These are phyloP conservation scores for Tuber aestivum DNA, from an alignment of 495 filamentous ascomycete species.

Conservation along the genomic window DNA sequence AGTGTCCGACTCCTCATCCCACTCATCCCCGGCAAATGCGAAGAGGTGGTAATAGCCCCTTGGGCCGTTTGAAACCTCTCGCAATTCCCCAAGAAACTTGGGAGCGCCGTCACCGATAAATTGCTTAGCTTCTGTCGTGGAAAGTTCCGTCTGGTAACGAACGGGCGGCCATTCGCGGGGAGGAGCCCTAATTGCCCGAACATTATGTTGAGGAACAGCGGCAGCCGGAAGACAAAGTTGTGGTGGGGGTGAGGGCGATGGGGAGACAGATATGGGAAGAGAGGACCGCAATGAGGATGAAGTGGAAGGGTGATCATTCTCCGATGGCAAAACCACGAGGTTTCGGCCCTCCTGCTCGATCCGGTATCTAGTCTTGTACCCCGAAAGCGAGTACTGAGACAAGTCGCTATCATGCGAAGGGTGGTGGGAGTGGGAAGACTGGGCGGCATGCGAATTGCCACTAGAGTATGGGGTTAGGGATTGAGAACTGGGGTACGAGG, in stretches of 20 bases:
- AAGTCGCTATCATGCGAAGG: conserved; percentile 37
- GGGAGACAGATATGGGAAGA: conserved; percentile 9
- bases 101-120: conserved; percentile 41
- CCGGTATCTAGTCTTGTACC: conserved; percentile 31
- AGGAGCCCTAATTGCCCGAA: conserved; percentile 9
- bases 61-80: conserved; percentile 38
- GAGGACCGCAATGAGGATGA: conserved; percentile 18
- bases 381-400: conserved; percentile 38
- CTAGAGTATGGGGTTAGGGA: conserved; percentile 39
- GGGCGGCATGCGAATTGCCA: conserved; percentile 23
- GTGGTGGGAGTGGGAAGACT: conserved; percentile 26
- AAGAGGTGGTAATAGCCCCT: conserved; percentile 39
- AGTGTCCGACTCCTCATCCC: conserved; percentile 41
- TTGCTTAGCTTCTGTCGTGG: conserved; percentile 32
- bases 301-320: conserved; percentile 22
- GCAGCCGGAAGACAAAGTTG: conserved; percentile 35
- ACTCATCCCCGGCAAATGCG: conserved; percentile 41
- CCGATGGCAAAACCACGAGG: conserved; percentile 38
- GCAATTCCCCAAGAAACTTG: conserved; percentile 37
- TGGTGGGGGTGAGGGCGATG: conserved; percentile 37
- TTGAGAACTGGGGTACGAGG: conserved; percentile 32
- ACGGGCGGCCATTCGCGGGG: conserved; percentile 33
- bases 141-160: conserved; percentile 35
- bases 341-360: conserved; percentile 40
- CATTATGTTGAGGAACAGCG: conserved; percentile 15